Percentiles rank a stretch among this genome's conserved stretches.
Evolutionary conservation across 768 basidiomycete genomes (phyloP).

Genomic region (Rhodotorula taiwanensis): DNA sequence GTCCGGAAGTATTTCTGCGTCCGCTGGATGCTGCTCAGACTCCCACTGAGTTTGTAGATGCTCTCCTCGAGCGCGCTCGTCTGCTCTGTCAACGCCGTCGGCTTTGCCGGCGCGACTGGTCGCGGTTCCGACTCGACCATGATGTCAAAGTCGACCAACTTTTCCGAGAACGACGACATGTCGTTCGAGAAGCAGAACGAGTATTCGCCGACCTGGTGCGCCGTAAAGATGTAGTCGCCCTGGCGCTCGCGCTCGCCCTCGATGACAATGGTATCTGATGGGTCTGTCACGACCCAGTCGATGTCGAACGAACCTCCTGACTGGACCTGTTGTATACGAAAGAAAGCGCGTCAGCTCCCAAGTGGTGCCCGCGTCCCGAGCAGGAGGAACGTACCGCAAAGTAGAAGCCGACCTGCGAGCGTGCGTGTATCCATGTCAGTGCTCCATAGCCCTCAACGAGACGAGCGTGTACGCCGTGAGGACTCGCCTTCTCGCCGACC

Average conservation of each 20-base stretch:
- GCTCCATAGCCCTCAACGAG: too few species aligned
- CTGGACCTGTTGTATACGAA: constrained; percentile 75
- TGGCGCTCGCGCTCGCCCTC: constrained; percentile 84
- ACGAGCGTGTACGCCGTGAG: accelerated
- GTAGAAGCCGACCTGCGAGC: constrained; percentile 64
- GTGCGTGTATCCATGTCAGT: too few species aligned
- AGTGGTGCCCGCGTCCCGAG: background rate
- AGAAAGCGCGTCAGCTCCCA: background rate
- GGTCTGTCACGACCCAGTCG: constrained; percentile 87
- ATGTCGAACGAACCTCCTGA: constrained; percentile 95
- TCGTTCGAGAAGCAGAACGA: constrained; percentile 96
- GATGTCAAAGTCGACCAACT: constrained; percentile 90
- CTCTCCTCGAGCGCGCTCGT: constrained; percentile 91
- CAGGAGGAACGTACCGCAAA: constrained; percentile 67
- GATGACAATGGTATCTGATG: constrained; percentile 75
- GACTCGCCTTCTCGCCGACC: constrained; percentile 78
- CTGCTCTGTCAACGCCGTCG: constrained; percentile 81
- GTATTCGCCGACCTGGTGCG: constrained; percentile 60
- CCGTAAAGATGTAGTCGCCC: constrained; percentile 95
- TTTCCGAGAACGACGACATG: constrained; percentile 87
- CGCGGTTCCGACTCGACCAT: constrained; percentile 96
- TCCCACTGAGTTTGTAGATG: constrained; percentile 78
- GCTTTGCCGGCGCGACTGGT: constrained; percentile 77
- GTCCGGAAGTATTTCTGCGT: constrained; percentile 71
- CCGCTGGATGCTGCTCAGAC: constrained; percentile 81